These are phyloP conservation scores for Wickerhamomyces queroliae DNA, from an alignment of 805 yeast species.

Conservation along the genomic window DNA sequence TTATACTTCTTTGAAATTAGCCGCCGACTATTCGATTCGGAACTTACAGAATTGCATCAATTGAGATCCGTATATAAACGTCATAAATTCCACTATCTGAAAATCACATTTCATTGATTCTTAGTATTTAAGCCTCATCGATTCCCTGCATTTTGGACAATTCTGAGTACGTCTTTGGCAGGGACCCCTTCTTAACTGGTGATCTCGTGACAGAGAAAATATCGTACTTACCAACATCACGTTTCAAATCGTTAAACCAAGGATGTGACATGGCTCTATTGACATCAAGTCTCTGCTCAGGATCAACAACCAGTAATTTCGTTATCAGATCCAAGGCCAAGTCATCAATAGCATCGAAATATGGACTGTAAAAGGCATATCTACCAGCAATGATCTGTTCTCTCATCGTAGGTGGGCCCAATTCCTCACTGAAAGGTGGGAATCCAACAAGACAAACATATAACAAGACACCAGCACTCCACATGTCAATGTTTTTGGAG, in stretches of 20 bases:
- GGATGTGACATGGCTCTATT: slow-evolving; percentile 83
- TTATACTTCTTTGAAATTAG: slow-evolving; percentile 3
- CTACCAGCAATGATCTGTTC: slow-evolving; percentile 65
- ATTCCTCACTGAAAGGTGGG: slow-evolving; percentile 79
- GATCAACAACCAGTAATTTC: slow-evolving; percentile 55
- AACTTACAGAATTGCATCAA: too few species aligned
- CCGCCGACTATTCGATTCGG: slow-evolving; percentile 7
- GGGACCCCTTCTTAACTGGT: slow-evolving; percentile 18
- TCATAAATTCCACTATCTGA: background rate
- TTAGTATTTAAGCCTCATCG: background rate
- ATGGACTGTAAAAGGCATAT: slow-evolving; percentile 73
- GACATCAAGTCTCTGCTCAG: slow-evolving; percentile 72
- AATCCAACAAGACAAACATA: slow-evolving; percentile 81
- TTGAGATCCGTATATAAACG: background rate
- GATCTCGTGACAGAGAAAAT: slow-evolving; percentile 25
- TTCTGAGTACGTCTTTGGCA: slow-evolving; percentile 34
- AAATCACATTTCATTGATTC: too few species aligned
- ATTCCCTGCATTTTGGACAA: slow-evolving; percentile 20
- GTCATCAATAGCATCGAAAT: slow-evolving; percentile 71
- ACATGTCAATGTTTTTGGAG: slow-evolving; percentile 68
- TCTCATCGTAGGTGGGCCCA: slow-evolving; percentile 74
- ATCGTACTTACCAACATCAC: slow-evolving; percentile 3
- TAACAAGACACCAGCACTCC: slow-evolving; percentile 77
- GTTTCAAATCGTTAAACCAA: slow-evolving; percentile 49
- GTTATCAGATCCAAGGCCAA: slow-evolving; percentile 60